Evolutionary conservation across 1,284 basidiomycete species (phyloP), one percentile per base, ranked within the genome.

Genomic region (Cryptococcus sp.): DNA sequence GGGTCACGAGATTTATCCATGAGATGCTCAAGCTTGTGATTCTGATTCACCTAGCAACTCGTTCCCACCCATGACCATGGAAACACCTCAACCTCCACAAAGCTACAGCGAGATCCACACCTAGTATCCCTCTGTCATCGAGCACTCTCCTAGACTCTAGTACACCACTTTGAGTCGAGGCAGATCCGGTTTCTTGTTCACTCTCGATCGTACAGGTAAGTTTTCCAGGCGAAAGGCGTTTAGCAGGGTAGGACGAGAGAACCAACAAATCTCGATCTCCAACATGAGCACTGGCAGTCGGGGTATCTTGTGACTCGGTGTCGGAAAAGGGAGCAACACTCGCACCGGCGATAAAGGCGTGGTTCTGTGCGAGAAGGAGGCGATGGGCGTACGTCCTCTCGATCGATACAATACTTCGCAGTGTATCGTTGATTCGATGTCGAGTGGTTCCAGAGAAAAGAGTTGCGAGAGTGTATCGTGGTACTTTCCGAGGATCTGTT

Each of bases 11-110:
- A n/a, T n/a, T n/a, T n/a, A n/a, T n/a, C n/a, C n/a, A n/a, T n/a
- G n/a, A 34, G 8, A 34, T 34, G 29, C 8, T 34, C 29, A 34
- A 5, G 29, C n/a, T n/a, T n/a, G n/a, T n/a, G n/a, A n/a, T 4
- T 34, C 5, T 10, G 5, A 34, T 34, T 13, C 13, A 34, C 29
- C 13, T 34, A 5, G 8, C 29, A 13, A 34, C 29, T 34, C 29
- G 29, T 34, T 52, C 46, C 59, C 59, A 61, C 17, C 45, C 59
- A 23, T 57, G 46, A 15, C 59, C 59, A 16, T 52, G 25, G 34
- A 52, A 61, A 47, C 48, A 58, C 22, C 53, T 22, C 40, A 61
- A 26, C 26, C 56, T 34, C 55, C 56, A 61, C 25, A 61, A 37
- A 40, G 59, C 38, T 13, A 61, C 47, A 23, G 50, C 53, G 19